A percentile compares a stretch with the other conserved stretches of the same genome.
These are phyloP conservation scores for Heritiera fomes DNA, from an alignment of 345 rosid genomes.

Conservation along the genomic window DNA sequence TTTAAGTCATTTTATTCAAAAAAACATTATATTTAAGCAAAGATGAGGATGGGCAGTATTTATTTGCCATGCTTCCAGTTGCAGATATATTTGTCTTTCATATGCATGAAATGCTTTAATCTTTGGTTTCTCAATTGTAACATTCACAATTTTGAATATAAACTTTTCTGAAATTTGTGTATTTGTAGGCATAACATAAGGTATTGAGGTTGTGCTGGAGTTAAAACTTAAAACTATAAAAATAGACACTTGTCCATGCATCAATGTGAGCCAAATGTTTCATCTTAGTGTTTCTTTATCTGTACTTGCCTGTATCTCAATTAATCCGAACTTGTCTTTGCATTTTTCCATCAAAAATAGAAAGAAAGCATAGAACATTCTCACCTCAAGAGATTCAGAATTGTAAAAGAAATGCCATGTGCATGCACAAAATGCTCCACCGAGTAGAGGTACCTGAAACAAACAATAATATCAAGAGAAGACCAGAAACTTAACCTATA, in stretches of 20 bases:
- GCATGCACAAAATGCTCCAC: slow-evolving; percentile 96
- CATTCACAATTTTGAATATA: no score
- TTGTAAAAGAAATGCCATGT: slow-evolving; percentile 99
- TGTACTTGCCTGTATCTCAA: neutral
- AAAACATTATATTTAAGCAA: neutral
- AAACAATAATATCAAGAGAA: slow-evolving; percentile 20
- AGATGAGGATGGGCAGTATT: neutral
- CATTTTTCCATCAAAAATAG: neutral
- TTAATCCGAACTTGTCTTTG: neutral
- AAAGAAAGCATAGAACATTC: neutral
- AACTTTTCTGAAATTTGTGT: neutral
- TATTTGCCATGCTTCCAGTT: neutral
- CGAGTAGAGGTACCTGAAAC: slow-evolving; percentile 79
- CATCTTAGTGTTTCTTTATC: neutral
- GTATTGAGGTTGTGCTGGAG: neutral
- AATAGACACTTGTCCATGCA: neutral
- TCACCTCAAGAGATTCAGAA: slow-evolving; percentile 90
- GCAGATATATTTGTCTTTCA: neutral
- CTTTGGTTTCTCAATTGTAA: neutral
- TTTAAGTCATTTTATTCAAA: neutral
- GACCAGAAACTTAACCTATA: neutral
- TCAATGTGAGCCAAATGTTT: slow-evolving; percentile 1
- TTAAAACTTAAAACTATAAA: neutral
- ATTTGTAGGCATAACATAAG: neutral
- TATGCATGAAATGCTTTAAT: neutral